A percentile compares a stretch with the other conserved stretches of the same genome.
These are phyloP conservation scores for Gynostemma pentaphyllum DNA, from an alignment of 306 rosid genomes.

Conservation along the genomic window DNA sequence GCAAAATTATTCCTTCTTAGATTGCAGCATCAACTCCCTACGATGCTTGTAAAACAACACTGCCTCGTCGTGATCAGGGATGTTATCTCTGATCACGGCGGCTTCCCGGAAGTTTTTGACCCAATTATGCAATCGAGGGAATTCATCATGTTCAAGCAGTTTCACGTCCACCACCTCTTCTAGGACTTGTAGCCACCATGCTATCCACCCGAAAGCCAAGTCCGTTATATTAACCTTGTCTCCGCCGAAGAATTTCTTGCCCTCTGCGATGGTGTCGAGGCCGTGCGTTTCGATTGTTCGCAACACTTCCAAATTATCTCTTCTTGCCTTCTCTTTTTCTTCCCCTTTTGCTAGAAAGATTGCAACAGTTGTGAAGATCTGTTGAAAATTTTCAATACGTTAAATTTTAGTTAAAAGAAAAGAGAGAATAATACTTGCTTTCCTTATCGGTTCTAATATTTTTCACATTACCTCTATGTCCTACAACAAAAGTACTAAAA, in stretches of 20 bases:
- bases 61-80: slow-evolving; percentile 18
- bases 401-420: too few species aligned
- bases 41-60: background rate
- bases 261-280: background rate
- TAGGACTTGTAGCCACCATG: slow-evolving; percentile 2
- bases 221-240: slow-evolving; percentile 20
- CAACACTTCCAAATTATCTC: slow-evolving; percentile 8
- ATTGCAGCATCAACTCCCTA: background rate
- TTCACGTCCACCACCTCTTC: slow-evolving; percentile 13
- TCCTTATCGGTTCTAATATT: too few species aligned
- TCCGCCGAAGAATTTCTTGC: slow-evolving; percentile 26
- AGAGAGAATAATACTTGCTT: too few species aligned
- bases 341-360: slow-evolving; percentile 9
- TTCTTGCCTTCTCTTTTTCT: slow-evolving; percentile 12
- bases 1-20: too few species aligned
- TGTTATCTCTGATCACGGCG: slow-evolving; percentile 29
- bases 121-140: slow-evolving; percentile 38
- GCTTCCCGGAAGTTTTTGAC: slow-evolving; percentile 22
- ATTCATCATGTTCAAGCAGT: slow-evolving; percentile 18
- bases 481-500: too few species aligned
- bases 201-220: slow-evolving; percentile 18
- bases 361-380: too few species aligned
- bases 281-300: slow-evolving; percentile 15
- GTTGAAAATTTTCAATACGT: too few species aligned
- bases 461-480: too few species aligned